phyloP scores from a whole-genome alignment of 2,329 filamentous ascomycete species.

The Ophiognomonia clavigignenti-juglandacearum region DNA sequence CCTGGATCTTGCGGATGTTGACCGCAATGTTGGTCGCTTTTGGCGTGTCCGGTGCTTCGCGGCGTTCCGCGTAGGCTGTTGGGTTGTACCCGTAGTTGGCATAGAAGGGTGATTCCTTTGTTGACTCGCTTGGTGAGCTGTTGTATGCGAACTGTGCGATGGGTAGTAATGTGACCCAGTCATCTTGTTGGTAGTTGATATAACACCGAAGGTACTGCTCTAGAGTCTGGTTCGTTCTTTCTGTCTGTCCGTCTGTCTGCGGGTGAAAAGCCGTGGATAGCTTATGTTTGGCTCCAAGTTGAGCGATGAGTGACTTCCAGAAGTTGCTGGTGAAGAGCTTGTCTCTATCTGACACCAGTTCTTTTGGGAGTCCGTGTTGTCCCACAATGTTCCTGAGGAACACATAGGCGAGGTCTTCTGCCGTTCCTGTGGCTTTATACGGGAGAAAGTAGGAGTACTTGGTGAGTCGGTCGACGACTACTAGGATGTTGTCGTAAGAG shows the following conservation, averaged over 20 bases:
- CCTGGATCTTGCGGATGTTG: background rate
- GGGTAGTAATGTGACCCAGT: conserved; percentile 16
- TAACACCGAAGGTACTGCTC: conserved; percentile 5
- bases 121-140: conserved; percentile 8
- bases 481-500: background rate
- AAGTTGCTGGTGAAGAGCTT: conserved; percentile 16
- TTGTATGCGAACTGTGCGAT: conserved; percentile 18
- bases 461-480: background rate
- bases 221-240: background rate
- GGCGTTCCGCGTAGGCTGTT: background rate
- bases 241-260: conserved; percentile 11
- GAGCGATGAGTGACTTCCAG: conserved; percentile 9
- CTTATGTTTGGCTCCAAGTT: background rate
- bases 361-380: background rate
- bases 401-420: background rate
- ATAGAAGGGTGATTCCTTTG: conserved; percentile 15
- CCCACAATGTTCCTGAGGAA: background rate
- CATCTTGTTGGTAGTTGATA: conserved; percentile 16
- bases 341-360: conserved; percentile 14
- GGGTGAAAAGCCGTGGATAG: background rate
- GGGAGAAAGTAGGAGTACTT: background rate
- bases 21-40: background rate
- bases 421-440: background rate
- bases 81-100: conserved; percentile 14
- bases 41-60: background rate